Evolutionary conservation across 169 alveolate species (phyloP).

Genomic region (Cryptosporidium viatorum): DNA sequence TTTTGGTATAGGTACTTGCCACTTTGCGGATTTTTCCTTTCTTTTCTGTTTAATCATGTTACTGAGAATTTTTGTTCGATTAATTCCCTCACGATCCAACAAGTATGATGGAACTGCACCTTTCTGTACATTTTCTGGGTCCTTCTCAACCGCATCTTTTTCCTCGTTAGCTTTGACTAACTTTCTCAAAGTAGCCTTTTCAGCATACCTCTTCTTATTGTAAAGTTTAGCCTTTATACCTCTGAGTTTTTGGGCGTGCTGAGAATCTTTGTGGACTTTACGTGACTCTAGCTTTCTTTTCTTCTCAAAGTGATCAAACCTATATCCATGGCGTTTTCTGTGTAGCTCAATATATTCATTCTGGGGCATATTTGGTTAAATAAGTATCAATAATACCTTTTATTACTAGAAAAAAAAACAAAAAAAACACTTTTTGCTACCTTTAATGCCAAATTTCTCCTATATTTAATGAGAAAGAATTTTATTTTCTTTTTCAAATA

Average conservation of each 20-base stretch:
- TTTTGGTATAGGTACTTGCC: constrained; percentile 99
- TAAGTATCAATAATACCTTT: background rate
- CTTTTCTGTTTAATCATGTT: constrained; percentile 99
- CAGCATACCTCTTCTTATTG: constrained; percentile 96
- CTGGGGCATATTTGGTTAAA: constrained; percentile 91
- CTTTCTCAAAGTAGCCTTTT: constrained; percentile 97
- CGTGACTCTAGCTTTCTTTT: constrained; percentile 95
- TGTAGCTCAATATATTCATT: constrained; percentile 96
- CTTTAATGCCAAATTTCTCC: background rate
- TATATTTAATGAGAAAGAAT: background rate
- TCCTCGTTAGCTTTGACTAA: constrained; percentile 91
- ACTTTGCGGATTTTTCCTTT: constrained; percentile 99
- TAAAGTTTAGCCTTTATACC: constrained; percentile 97
- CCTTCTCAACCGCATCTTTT: constrained; percentile 91
- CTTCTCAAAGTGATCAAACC: constrained; percentile 93
- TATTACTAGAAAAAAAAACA: background rate
- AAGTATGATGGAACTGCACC: constrained; percentile 99
- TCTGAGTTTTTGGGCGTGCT: constrained; percentile 93
- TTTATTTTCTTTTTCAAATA: background rate
- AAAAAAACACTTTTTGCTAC: no score
- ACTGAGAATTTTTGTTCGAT: constrained; percentile 93
- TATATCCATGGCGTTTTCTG: constrained; percentile 94
- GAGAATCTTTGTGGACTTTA: constrained; percentile 91
- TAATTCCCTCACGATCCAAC: constrained; percentile 96
- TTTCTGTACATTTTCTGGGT: constrained; percentile 87